Evolutionary conservation across 805 yeast genomes (phyloP).

Genomic region (Tetrapisispora nanseiensis): DNA sequence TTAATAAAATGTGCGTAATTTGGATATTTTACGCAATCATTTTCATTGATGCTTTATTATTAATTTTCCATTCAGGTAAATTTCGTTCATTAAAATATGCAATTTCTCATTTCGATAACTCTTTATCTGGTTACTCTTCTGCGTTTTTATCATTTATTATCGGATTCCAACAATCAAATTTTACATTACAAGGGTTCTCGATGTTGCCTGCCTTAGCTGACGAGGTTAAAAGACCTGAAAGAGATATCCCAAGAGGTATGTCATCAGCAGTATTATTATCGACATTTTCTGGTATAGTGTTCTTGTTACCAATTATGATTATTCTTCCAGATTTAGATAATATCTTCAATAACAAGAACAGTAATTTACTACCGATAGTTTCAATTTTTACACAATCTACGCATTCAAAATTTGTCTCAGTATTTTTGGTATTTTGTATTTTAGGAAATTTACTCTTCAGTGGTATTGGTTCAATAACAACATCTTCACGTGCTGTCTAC

Average conservation of each 20-base stretch:
- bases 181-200: conserved; percentile 76
- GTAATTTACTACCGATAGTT: conserved; percentile 69
- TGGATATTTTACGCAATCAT: conserved; percentile 69
- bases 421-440: conserved; percentile 55
- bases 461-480: conserved; percentile 69
- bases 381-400: conserved; percentile 65
- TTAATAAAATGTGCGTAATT: conserved; percentile 58
- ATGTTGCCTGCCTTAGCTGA: conserved; percentile 75
- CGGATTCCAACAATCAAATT: conserved; percentile 69
- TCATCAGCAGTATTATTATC: conserved; percentile 55
- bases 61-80: conserved; percentile 43
- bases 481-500: conserved; percentile 74
- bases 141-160: conserved; percentile 59
- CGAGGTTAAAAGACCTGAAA: conserved; percentile 69
- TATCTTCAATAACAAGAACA: conserved; percentile 38
- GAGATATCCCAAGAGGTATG: conserved; percentile 65
- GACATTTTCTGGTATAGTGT: conserved; percentile 58
- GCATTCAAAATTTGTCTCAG: conserved; percentile 56
- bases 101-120: conserved; percentile 57
- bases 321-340: conserved; percentile 58
- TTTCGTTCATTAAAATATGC: conserved; percentile 53
- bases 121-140: conserved; percentile 64
- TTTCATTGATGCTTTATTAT: conserved; percentile 52
- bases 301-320: conserved; percentile 60
- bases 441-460: conserved; percentile 66